These are phyloP conservation scores for Saccharum spontaneum DNA, from an alignment of 176 grass and related monocot species.

Conservation along the genomic window DNA sequence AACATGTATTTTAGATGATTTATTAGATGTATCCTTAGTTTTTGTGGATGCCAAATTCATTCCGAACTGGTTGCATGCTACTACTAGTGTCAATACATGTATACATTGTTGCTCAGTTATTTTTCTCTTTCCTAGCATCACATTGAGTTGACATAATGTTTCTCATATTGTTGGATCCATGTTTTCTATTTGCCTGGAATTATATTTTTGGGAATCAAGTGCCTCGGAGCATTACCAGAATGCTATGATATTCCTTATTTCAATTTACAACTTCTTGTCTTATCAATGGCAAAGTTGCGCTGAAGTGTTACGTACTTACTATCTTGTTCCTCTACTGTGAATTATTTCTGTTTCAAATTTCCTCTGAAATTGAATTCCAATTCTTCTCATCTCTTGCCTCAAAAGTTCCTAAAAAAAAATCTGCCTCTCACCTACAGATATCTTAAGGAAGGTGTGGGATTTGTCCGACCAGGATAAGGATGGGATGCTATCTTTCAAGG, in stretches of 20 bases:
- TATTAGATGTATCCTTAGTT: conserved; percentile 4
- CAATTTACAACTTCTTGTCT: conserved; percentile 4
- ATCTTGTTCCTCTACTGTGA: conserved; percentile 13
- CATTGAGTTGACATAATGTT: conserved; percentile 21
- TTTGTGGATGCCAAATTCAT: conserved; percentile 26
- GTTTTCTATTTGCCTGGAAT: conserved; percentile 3
- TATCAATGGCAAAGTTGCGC: conserved; percentile 2
- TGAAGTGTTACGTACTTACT: not conserved
- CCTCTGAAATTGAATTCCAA: conserved; percentile 12
- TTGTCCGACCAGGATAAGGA: conserved; percentile 99
- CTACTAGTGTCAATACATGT: conserved; percentile 11
- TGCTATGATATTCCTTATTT: conserved; percentile 31
- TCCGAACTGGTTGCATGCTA: not conserved
- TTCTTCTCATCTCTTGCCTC: conserved; percentile 21
- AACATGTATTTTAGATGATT: conserved; percentile 16
- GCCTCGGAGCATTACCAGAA: not conserved
- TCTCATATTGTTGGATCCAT: not conserved
- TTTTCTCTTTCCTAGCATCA: conserved; percentile 17
- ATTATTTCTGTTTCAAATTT: conserved; percentile 17
- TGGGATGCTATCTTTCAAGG: conserved; percentile 88
- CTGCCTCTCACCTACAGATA: conserved; percentile 50
- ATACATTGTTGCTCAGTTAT: not conserved
- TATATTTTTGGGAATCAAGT: conserved; percentile 24
- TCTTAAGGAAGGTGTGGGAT: conserved; percentile 97
- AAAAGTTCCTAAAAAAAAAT: conserved; percentile 28